Evolutionary conservation across 345 rosid species (phyloP).

Genomic region (Gossypium australe): DNA sequence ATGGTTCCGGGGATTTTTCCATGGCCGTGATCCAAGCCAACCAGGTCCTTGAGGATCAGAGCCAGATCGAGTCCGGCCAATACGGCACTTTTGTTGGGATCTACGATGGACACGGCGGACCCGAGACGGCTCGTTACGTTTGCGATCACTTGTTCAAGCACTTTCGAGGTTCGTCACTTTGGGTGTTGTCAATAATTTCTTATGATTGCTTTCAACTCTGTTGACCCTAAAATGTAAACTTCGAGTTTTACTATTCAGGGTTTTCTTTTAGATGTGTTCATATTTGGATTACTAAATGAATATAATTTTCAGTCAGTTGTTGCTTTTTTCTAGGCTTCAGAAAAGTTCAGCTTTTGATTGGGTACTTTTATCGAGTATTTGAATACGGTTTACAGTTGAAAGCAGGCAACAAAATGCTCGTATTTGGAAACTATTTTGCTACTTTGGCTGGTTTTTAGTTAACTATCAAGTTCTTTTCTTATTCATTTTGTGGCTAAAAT

Average conservation of each 20-base stretch:
- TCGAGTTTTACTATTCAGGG: neutral
- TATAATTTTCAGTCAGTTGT: neutral
- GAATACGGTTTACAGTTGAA: neutral
- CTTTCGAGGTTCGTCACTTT: constrained; percentile 60
- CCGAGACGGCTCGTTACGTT: constrained; percentile 80
- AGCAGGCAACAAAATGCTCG: neutral
- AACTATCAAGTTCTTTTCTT: neutral
- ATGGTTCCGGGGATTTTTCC: constrained; percentile 72
- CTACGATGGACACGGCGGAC: constrained; percentile 93
- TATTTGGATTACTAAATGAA: constrained; percentile 5
- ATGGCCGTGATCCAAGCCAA: constrained; percentile 94
- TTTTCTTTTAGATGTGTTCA: neutral
- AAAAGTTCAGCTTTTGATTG: constrained; percentile 11
- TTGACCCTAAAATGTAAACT: neutral
- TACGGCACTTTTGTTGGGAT: constrained; percentile 91
- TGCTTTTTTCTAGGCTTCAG: neutral
- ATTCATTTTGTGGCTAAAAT: neutral
- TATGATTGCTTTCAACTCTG: neutral
- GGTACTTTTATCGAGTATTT: neutral
- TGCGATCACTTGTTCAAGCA: constrained; percentile 68
- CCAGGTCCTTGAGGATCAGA: constrained; percentile 77
- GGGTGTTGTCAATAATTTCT: neutral
- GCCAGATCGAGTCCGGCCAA: constrained; percentile 87
- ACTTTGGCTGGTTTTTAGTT: neutral
- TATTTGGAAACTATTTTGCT: neutral